Percentiles rank a stretch among this genome's conserved stretches.
These are phyloP conservation scores for Lepidium sativum DNA, from an alignment of 345 rosid genomes.

Conservation along the genomic window DNA sequence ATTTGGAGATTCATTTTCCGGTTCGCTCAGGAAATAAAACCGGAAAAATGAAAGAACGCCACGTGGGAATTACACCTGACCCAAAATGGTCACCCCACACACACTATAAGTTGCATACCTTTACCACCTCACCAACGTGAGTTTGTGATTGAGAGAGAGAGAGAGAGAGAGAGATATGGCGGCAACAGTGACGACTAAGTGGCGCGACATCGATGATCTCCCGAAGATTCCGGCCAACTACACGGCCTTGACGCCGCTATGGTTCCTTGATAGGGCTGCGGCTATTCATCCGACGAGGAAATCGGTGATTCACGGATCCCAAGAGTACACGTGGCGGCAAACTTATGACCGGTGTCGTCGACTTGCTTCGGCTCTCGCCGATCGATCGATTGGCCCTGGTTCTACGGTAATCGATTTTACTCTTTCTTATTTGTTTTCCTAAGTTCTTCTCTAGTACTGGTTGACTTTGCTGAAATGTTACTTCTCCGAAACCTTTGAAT, in stretches of 20 bases:
- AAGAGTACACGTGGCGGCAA: constrained; percentile 64
- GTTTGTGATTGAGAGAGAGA: background rate
- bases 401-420: constrained; percentile 42
- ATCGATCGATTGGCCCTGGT: constrained; percentile 59
- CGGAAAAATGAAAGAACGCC: background rate
- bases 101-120: background rate
- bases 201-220: constrained; percentile 69
- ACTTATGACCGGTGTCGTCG: constrained; percentile 77
- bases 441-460: background rate
- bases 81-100: background rate
- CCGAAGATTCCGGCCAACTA: constrained; percentile 77
- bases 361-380: constrained; percentile 74
- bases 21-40: background rate
- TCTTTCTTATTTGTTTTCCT: background rate
- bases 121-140: constrained; percentile 9
- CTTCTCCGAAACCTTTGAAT: background rate
- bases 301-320: constrained; percentile 63
- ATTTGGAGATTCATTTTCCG: background rate
- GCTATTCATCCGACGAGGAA: constrained; percentile 56
- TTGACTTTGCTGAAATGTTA: background rate
- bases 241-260: constrained; percentile 77
- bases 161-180: constrained; percentile 1
- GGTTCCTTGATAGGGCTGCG: constrained; percentile 85
- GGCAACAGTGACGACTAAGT: constrained; percentile 19
- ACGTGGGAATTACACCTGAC: constrained; percentile 2